Conservation (phyloP, 305 asterid species). For the Andrographis paniculata region DNA sequence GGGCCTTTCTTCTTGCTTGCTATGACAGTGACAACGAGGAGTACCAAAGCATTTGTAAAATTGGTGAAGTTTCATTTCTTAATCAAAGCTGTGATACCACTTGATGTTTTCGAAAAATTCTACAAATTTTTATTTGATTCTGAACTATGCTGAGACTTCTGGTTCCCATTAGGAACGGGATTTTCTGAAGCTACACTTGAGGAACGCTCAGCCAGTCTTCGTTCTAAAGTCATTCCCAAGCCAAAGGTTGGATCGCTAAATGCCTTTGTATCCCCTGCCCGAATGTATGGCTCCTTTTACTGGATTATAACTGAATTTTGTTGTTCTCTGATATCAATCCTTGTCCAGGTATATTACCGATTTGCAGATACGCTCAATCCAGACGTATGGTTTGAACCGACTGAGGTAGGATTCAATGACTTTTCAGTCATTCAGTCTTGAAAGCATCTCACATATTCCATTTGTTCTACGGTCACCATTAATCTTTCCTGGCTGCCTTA, state of each 20-base stretch:
- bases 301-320: not conserved
- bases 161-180: conserved; percentile 66
- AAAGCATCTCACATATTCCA: not conserved
- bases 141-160: conserved; percentile 16
- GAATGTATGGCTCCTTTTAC: conserved; percentile 4
- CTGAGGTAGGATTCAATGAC: conserved; percentile 50
- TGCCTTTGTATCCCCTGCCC: too few species aligned
- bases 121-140: conserved; percentile 1
- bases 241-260: conserved; percentile 92
- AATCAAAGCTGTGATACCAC: conserved; percentile 15
- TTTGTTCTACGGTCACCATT: not conserved
- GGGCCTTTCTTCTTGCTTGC: conserved; percentile 96
- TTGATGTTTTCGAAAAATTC: conserved; percentile 9
- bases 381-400: conserved; percentile 97
- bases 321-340: conserved; percentile 18
- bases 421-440: conserved; percentile 12
- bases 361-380: conserved; percentile 64
- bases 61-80: conserved; percentile 45
- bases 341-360: conserved; percentile 75
- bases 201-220: conserved; percentile 79
- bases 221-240: conserved; percentile 66
- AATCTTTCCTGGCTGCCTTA: not conserved
- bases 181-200: conserved; percentile 85
- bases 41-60: conserved; percentile 90
- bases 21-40: conserved; percentile 82